These are phyloP conservation scores for Penicillium corylophilum DNA, from an alignment of 2,329 filamentous ascomycete genomes.

Conservation along the genomic window DNA sequence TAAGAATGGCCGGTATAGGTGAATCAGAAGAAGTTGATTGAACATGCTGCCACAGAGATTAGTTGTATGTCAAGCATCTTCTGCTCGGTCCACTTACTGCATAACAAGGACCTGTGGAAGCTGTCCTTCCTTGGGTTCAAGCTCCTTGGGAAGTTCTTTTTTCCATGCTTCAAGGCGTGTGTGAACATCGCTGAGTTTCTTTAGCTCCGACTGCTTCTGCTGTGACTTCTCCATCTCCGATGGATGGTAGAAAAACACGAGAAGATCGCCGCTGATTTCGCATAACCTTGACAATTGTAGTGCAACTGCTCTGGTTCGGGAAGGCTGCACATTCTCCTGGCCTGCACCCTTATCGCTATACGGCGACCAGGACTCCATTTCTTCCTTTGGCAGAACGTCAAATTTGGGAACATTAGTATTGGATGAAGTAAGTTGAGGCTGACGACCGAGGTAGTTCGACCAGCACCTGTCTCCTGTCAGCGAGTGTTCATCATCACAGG, in stretches of 20 bases:
- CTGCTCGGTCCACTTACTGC: constrained; percentile 65
- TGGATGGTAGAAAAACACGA: constrained; percentile 89
- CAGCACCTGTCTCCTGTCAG: constrained; percentile 61
- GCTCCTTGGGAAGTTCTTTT: constrained; percentile 75
- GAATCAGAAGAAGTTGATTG: constrained; percentile 91
- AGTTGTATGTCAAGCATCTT: constrained; percentile 4
- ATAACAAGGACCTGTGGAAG: constrained; percentile 77
- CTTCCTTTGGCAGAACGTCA: constrained; percentile 87
- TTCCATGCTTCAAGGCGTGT: constrained; percentile 88
- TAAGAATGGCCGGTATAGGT: constrained; percentile 91
- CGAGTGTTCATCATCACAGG: not conserved
- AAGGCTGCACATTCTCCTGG: constrained; percentile 71
- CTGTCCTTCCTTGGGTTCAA: constrained; percentile 86
- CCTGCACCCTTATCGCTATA: constrained; percentile 82
- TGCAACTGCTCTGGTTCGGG: constrained; percentile 76
- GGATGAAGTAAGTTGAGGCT: constrained; percentile 79
- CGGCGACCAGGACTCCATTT: constrained; percentile 80
- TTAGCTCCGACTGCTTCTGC: constrained; percentile 80
- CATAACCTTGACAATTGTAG: constrained; percentile 80
- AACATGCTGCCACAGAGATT: constrained; percentile 71
- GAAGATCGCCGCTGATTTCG: constrained; percentile 89
- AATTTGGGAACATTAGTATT: constrained; percentile 84
- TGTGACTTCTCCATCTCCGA: constrained; percentile 59
- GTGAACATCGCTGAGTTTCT: constrained; percentile 89
- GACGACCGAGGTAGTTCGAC: constrained; percentile 92